phyloP scores from a whole-genome alignment of 1,139 yeast genomes.

The Maudiozyma humilis region DNA sequence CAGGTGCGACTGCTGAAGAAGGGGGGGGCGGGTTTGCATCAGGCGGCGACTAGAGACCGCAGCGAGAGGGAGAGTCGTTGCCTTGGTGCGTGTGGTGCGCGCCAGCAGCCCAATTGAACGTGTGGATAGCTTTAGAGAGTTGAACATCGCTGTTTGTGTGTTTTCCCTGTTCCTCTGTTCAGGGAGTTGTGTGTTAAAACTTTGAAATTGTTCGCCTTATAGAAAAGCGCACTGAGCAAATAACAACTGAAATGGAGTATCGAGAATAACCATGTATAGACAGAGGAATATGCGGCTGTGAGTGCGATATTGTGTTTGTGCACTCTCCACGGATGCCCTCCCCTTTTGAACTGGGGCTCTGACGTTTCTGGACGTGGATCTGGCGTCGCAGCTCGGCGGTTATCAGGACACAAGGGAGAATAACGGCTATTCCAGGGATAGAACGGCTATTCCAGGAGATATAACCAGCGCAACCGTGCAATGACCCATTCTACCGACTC shows the following conservation, averaged over 20 bases:
- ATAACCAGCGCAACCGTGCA: too few species aligned
- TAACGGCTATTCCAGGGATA: too few species aligned
- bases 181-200: too few species aligned
- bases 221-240: too few species aligned
- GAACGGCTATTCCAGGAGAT: too few species aligned
- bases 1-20: slow-evolving; percentile 1
- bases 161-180: too few species aligned
- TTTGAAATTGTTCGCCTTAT: too few species aligned
- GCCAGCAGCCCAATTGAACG: not conserved
- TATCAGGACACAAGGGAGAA: not conserved
- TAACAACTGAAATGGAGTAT: too few species aligned
- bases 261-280: too few species aligned
- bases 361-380: not conserved
- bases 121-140: not conserved
- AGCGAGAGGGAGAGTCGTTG: not conserved
- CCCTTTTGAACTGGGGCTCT: not conserved
- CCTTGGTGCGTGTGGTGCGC: not conserved
- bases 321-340: too few species aligned
- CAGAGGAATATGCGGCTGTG: not conserved
- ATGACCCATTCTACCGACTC: too few species aligned
- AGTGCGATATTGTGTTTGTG: not conserved
- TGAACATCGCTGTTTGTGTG: not conserved
- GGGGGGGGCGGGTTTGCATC: not conserved
- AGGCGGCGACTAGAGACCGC: not conserved
- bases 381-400: not conserved